Evolutionary conservation across 257 asterid genomes (phyloP).

Genomic region (Lithospermum erythrorhizon): DNA sequence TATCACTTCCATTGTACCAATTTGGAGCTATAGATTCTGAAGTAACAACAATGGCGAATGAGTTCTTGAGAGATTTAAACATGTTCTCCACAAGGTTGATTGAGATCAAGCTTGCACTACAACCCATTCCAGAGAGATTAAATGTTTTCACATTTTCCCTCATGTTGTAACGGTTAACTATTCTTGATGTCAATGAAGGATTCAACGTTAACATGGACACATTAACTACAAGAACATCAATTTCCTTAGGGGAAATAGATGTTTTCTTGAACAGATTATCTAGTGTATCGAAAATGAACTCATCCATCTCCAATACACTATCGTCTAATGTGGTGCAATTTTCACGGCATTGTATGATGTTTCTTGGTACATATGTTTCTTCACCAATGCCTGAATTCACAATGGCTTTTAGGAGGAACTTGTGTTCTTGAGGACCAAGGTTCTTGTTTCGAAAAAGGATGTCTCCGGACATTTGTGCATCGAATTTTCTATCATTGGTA

Average conservation of each 20-base stretch:
- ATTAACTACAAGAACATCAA: background rate
- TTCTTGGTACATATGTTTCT: conserved; percentile 23
- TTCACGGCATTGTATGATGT: background rate
- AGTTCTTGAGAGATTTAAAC: conserved; percentile 18
- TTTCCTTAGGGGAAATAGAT: background rate
- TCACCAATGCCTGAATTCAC: conserved; percentile 41
- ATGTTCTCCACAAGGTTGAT: conserved; percentile 26
- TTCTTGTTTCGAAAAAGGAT: conserved; percentile 21
- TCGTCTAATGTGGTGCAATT: background rate
- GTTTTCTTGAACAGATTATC: background rate
- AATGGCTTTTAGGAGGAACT: conserved; percentile 25
- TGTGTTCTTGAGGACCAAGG: conserved; percentile 21
- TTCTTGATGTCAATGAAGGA: conserved; percentile 24
- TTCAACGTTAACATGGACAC: background rate
- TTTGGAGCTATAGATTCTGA: conserved; percentile 33
- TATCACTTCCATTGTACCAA: conserved; percentile 31
- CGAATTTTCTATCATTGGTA: background rate
- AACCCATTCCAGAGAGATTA: conserved; percentile 37
- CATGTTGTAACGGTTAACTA: conserved; percentile 26
- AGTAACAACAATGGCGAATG: conserved; percentile 22
- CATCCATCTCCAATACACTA: background rate
- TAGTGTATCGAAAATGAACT: background rate
- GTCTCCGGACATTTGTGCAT: background rate
- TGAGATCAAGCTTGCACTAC: conserved; percentile 32
- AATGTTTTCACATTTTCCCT: conserved; percentile 29